Evolutionary conservation across 345 rosid species (phyloP).

Genomic region (Brassica incana): DNA sequence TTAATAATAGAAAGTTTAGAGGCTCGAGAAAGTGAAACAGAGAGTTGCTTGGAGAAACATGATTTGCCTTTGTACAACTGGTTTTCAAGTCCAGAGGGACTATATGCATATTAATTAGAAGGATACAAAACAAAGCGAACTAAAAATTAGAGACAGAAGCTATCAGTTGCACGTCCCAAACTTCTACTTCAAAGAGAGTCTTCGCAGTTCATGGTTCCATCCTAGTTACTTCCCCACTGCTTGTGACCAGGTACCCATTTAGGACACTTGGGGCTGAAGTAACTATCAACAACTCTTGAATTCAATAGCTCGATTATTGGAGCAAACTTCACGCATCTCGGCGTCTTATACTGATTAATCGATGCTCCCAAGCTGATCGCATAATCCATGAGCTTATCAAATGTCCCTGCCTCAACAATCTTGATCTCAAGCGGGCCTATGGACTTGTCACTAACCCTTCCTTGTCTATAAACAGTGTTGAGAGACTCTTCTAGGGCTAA

Average conservation of each 20-base stretch:
- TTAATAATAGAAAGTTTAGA: conserved; percentile 18
- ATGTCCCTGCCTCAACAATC: conserved; percentile 86
- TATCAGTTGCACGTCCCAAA: conserved; percentile 24
- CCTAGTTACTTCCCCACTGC: conserved; percentile 63
- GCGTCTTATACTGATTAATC: conserved; percentile 93
- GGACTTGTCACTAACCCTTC: conserved; percentile 81
- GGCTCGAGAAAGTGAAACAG: conserved; percentile 32
- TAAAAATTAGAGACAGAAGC: conserved; percentile 28
- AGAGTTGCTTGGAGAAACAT: conserved; percentile 32
- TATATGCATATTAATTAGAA: conserved; percentile 27
- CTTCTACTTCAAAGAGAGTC: conserved; percentile 30
- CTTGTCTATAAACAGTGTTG: conserved; percentile 91
- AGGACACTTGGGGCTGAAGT: conserved; percentile 91
- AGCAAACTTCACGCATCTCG: conserved; percentile 88
- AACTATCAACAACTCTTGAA: conserved; percentile 64
- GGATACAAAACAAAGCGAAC: background rate
- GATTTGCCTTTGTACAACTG: conserved; percentile 32
- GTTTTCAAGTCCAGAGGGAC: conserved; percentile 28
- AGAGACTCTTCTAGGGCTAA: conserved; percentile 79
- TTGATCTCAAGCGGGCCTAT: conserved; percentile 91
- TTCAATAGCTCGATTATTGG: conserved; percentile 87
- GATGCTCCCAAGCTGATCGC: conserved; percentile 93
- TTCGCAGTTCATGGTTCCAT: conserved; percentile 3
- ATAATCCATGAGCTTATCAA: conserved; percentile 96
- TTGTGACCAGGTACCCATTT: conserved; percentile 94